Evolutionary conservation across 345 rosid genomes (phyloP).

Genomic region (Linum lewisii): DNA sequence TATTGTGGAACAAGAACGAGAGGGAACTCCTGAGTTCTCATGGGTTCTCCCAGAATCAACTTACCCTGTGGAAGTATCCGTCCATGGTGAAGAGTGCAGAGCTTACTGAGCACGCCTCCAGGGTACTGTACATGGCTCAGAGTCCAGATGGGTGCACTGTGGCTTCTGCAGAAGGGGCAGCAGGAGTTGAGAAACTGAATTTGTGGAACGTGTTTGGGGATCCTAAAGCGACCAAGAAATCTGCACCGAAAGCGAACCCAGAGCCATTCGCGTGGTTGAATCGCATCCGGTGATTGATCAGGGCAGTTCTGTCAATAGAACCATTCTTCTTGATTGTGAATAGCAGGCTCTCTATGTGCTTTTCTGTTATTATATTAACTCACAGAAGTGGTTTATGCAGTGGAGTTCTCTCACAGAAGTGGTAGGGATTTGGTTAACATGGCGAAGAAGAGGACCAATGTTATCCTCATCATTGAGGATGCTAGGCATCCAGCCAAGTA

Average conservation of each 20-base stretch:
- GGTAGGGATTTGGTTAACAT: slow-evolving; percentile 97
- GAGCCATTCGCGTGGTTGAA: slow-evolving; percentile 47
- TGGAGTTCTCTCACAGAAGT: slow-evolving; percentile 95
- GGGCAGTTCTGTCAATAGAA: too few species aligned
- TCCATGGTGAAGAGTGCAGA: too few species aligned
- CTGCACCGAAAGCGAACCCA: slow-evolving; percentile 34
- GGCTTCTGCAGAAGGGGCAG: slow-evolving; percentile 44
- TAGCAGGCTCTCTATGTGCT: too few species aligned
- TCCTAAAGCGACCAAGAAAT: slow-evolving; percentile 41
- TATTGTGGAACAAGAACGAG: slow-evolving; percentile 43
- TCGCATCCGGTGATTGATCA: slow-evolving; percentile 59
- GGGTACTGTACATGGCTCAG: too few species aligned
- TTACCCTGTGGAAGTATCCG: too few species aligned
- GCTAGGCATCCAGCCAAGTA: slow-evolving; percentile 97
- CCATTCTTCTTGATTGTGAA: too few species aligned
- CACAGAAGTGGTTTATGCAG: slow-evolving; percentile 87
- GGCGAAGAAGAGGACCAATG: slow-evolving; percentile 94
- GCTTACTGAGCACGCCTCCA: too few species aligned
- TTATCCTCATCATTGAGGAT: slow-evolving; percentile 94
- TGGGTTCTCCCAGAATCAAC: slow-evolving; percentile 39
- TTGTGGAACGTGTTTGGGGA: slow-evolving; percentile 67
- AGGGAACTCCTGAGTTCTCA: slow-evolving; percentile 45
- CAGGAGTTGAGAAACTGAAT: slow-evolving; percentile 52
- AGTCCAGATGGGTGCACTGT: too few species aligned
- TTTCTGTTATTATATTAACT: too few species aligned